phyloP scores from a whole-genome alignment of 345 rosid species.

The Brassica carinata region DNA sequence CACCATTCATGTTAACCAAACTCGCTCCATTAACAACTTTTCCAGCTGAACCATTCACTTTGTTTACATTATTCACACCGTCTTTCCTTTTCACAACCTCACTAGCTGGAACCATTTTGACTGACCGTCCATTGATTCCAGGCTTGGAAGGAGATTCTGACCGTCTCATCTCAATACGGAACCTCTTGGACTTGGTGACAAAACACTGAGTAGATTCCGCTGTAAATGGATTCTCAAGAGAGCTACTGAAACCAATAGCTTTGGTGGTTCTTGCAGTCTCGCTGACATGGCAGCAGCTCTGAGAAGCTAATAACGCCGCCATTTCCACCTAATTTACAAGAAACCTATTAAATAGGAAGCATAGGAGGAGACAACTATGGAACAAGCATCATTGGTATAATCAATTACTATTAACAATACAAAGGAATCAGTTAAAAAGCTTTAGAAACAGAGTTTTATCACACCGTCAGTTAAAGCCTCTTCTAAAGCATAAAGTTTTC shows the following conservation, averaged over 20 bases:
- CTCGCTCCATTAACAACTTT: conserved; percentile 60
- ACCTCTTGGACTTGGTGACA: conserved; percentile 34
- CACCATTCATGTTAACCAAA: conserved; percentile 45
- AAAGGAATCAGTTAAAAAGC: background rate
- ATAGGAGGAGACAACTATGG: background rate
- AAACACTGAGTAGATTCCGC: conserved; percentile 26
- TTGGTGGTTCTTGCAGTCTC: conserved; percentile 47
- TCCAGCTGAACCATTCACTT: conserved; percentile 58
- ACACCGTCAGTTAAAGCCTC: too few species aligned
- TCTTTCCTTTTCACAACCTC: conserved; percentile 59
- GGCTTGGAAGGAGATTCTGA: conserved; percentile 54
- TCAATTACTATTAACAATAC: background rate
- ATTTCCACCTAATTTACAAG: conserved; percentile 41
- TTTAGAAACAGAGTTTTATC: too few species aligned
- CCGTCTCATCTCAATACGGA: conserved; percentile 61
- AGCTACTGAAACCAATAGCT: conserved; percentile 56
- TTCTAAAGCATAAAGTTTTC: background rate
- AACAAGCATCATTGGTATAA: background rate
- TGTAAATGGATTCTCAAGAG: conserved; percentile 45
- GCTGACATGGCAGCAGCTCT: conserved; percentile 63
- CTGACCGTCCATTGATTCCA: conserved; percentile 58
- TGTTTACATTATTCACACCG: conserved; percentile 47
- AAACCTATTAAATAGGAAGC: background rate
- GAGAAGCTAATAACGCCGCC: conserved; percentile 82
- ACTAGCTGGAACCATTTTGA: conserved; percentile 82